Base-by-base conservation (phyloP, 257 asterid species). In the Nicotiana paniculata region DNA sequence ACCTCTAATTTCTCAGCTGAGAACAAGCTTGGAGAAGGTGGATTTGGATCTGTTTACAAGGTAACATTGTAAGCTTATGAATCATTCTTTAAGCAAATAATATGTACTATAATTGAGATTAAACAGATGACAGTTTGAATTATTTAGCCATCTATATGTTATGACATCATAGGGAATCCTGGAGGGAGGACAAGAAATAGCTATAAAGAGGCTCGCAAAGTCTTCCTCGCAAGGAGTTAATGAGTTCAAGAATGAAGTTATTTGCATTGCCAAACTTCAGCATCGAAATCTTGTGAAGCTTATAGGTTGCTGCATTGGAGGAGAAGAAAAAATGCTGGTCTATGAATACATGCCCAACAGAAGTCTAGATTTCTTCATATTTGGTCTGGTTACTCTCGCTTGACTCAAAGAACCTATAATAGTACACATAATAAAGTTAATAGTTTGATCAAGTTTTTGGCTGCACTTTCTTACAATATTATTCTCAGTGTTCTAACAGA, bases 181-280 rank as follows among this genome's bases (percentile, higher is more conserved):
- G 68, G 77, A 84, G 62, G 82, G 11, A 3, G 79, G 82, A 77
- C 83, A 81, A 61, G 82, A 83, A 85, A 64, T 87, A 21, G 88
- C 90, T 9, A 86, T 87, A 28, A 87, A 87, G 79, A 84, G 90
- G 28, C 81, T 88, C n/a, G 85, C 90, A 24, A 80, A 54, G 75
- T 46, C 85, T 79, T 88, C 89, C 3, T 64, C 16, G 7, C 90
- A 87, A 84, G 90, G 90, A 54, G 80, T 61, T 2, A 85, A 83
- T 1, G 86, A 85, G 85, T 87, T 87, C 85, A 87, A 77, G 82
- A 87, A 83, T 61, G 90, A 87, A 78, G 86, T 85, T 28, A 32
- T 58, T 46, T 72, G 78, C 2, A 72, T 72, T n/a, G 78, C 59
- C 59, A 46, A 72, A 43, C 78, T 72, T 12, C 59, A 46, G 21